Evolutionary conservation across 202 grass and related monocot genomes (phyloP).

Genomic region (Setaria italica): DNA sequence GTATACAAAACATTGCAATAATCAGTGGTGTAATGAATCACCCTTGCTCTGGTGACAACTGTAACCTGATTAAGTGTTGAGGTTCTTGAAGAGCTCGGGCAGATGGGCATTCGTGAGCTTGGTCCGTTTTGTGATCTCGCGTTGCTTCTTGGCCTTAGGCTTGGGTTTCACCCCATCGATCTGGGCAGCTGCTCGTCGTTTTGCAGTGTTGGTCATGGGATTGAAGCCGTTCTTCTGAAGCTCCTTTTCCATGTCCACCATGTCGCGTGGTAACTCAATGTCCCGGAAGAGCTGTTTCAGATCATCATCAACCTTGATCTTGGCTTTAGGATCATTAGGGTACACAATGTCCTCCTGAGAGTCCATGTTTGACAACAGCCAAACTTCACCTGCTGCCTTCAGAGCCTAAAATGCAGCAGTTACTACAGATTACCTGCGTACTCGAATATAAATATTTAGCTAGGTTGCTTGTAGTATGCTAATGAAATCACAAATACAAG

Average conservation of each 20-base stretch:
- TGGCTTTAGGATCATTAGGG: constrained; percentile 80
- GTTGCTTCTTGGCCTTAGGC: constrained; percentile 72
- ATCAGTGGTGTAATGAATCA: not conserved
- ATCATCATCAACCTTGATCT: constrained; percentile 81
- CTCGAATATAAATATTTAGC: not conserved
- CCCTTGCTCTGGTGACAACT: not conserved
- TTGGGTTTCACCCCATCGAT: constrained; percentile 60
- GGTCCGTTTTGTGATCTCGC: constrained; percentile 72
- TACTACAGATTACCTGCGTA: not conserved
- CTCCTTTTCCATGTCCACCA: constrained; percentile 86
- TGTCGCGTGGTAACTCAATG: constrained; percentile 75
- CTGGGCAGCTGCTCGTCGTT: constrained; percentile 60
- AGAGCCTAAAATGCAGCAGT: constrained; percentile 54
- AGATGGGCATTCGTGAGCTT: constrained; percentile 96
- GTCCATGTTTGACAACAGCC: constrained; percentile 91
- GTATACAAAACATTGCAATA: not conserved
- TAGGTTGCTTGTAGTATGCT: not conserved
- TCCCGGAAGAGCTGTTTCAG: constrained; percentile 72
- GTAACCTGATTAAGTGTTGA: constrained; percentile 25
- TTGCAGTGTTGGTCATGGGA: constrained; percentile 75
- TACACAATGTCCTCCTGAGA: constrained; percentile 91
- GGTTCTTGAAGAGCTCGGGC: constrained; percentile 84
- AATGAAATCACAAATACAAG: not conserved
- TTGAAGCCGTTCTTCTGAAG: constrained; percentile 90
- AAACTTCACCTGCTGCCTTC: constrained; percentile 73